phyloP scores from a whole-genome alignment of 768 basidiomycete species.

The Calocera viscosa region DNA sequence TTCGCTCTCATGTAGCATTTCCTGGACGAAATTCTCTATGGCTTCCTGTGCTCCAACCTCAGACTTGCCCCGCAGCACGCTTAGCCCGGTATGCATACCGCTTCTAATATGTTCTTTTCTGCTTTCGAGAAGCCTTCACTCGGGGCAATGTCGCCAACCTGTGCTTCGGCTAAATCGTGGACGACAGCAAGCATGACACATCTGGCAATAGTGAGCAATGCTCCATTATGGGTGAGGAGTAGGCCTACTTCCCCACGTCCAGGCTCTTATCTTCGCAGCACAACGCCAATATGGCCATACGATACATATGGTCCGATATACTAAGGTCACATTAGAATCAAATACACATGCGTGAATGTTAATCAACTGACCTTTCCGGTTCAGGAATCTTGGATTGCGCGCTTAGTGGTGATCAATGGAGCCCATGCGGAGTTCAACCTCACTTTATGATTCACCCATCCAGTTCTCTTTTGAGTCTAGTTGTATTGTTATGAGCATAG shows the following conservation, averaged over 20 bases:
- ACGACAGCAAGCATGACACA: slow-evolving; percentile 83
- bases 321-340: slow-evolving; percentile 28
- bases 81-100: slow-evolving; percentile 39
- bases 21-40: slow-evolving; percentile 78
- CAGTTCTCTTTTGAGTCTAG: slow-evolving; percentile 89
- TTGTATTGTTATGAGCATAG: not conserved
- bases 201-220: slow-evolving; percentile 27
- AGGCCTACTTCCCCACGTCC: slow-evolving; percentile 55
- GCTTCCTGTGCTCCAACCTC: slow-evolving; percentile 44
- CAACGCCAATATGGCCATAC: slow-evolving; percentile 92
- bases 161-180: slow-evolving; percentile 93
- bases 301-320: slow-evolving; percentile 94
- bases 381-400: slow-evolving; percentile 47
- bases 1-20: slow-evolving; percentile 70
- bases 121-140: slow-evolving; percentile 70
- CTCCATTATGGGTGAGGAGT: not conserved
- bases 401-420: slow-evolving; percentile 7
- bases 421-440: slow-evolving; percentile 18
- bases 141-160: slow-evolving; percentile 92
- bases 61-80: slow-evolving; percentile 13
- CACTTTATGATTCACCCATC: slow-evolving; percentile 81
- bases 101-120: slow-evolving; percentile 67
- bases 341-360: not conserved
- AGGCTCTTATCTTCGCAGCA: slow-evolving; percentile 62
- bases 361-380: slow-evolving; percentile 57